Percentiles rank a stretch among this genome's conserved stretches.
These are phyloP conservation scores for Solanum clarkiae DNA, from an alignment of 257 asterid species.

Conservation along the genomic window DNA sequence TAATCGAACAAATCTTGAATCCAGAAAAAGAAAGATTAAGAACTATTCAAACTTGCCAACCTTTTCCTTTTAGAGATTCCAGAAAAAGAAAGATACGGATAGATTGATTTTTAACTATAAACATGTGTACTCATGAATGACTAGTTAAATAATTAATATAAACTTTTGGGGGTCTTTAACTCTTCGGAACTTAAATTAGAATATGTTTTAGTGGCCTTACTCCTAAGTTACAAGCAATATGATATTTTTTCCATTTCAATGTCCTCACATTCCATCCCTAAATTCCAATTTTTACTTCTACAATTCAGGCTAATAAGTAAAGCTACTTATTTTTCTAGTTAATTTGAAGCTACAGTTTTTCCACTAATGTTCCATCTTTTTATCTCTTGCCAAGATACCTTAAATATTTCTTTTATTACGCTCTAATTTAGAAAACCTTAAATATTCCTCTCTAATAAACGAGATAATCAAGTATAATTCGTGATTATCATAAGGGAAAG, in stretches of 20 bases:
- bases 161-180: background rate
- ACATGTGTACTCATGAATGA: too few relatives aligned
- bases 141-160: background rate
- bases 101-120: too few relatives aligned
- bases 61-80: too few relatives aligned
- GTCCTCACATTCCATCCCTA: background rate
- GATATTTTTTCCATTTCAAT: background rate
- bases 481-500: too few relatives aligned
- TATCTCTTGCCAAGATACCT: background rate
- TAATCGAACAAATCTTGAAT: too few relatives aligned
- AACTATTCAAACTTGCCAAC: too few relatives aligned
- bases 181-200: background rate
- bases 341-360: background rate
- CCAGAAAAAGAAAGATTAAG: too few relatives aligned
- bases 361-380: background rate
- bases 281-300: background rate
- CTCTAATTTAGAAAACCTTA: too few relatives aligned
- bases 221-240: background rate
- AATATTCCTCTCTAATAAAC: too few relatives aligned
- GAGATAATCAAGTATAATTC: too few relatives aligned
- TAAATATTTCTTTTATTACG: too few relatives aligned
- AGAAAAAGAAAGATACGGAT: too few relatives aligned
- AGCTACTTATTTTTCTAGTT: background rate
- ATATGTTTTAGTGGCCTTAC: background rate
- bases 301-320: background rate